A percentile compares a stretch with the other conserved stretches of the same genome.
Conservation (phyloP, 805 yeast species). For the Danielia reshetovae region DNA sequence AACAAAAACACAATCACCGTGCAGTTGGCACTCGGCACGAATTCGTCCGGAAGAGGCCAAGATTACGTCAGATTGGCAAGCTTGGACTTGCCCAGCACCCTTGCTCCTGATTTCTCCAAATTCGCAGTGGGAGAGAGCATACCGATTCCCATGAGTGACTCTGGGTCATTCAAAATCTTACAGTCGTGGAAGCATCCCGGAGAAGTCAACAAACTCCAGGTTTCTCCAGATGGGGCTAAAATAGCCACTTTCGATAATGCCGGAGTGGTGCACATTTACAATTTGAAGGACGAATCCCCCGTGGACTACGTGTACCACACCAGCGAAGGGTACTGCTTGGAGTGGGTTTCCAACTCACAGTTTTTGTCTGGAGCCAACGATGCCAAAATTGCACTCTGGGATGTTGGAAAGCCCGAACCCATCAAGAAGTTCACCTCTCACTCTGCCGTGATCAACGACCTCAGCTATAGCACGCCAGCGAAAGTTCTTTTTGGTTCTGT, state of each 20-base stretch:
- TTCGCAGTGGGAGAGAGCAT: slow-evolving; percentile 17
- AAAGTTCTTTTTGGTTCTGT: slow-evolving; percentile 60
- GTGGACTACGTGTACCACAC: slow-evolving; percentile 50
- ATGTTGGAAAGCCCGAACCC: slow-evolving; percentile 46
- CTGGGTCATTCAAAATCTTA: slow-evolving; percentile 39
- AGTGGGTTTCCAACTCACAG: slow-evolving; percentile 52
- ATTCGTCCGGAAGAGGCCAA: slow-evolving; percentile 34
- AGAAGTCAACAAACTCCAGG: slow-evolving; percentile 60
- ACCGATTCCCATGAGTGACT: slow-evolving; percentile 16
- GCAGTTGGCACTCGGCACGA: slow-evolving; percentile 47
- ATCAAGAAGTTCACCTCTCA: slow-evolving; percentile 47
- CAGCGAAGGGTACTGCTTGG: slow-evolving; percentile 65
- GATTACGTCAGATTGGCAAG: slow-evolving; percentile 46
- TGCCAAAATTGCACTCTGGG: slow-evolving; percentile 69
- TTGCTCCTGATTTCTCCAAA: slow-evolving; percentile 32
- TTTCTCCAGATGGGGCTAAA: slow-evolving; percentile 45
- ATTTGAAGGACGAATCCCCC: slow-evolving; percentile 18
- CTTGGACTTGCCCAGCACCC: slow-evolving; percentile 47
- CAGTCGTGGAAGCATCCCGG: slow-evolving; percentile 60
- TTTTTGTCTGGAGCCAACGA: slow-evolving; percentile 68
- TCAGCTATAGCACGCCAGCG: slow-evolving; percentile 50
- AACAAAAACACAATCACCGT: slow-evolving; percentile 27
- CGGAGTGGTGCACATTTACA: slow-evolving; percentile 48
- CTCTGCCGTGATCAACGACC: slow-evolving; percentile 59
- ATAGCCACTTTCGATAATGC: slow-evolving; percentile 53